A percentile compares a stretch with the other conserved stretches of the same genome.
phyloP scores from a whole-genome alignment of 2,329 filamentous ascomycete genomes.

The Colletotrichum spinosum region DNA sequence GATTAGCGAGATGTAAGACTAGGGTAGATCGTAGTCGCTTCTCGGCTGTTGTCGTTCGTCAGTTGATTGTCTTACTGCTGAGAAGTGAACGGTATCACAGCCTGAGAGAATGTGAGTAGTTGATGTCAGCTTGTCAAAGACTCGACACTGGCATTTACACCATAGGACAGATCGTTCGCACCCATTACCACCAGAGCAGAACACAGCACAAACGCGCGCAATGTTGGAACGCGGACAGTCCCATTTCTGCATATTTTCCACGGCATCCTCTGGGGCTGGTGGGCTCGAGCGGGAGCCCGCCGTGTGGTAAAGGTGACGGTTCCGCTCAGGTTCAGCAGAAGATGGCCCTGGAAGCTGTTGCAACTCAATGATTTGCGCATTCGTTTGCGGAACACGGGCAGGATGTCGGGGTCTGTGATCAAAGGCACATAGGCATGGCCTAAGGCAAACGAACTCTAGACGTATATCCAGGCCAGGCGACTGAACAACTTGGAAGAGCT shows the following conservation, averaged over 20 bases:
- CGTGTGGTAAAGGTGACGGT: background rate
- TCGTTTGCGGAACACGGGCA: background rate
- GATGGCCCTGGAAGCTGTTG: background rate
- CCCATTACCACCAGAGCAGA: conserved; percentile 75
- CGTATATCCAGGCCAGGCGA: too few relatives aligned
- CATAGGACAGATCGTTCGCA: conserved; percentile 76
- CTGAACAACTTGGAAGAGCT: too few relatives aligned
- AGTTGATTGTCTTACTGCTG: background rate
- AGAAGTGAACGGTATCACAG: conserved; percentile 46
- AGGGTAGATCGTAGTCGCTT: conserved; percentile 68
- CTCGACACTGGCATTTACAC: conserved; percentile 46
- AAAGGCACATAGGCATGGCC: background rate
- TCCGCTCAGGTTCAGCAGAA: background rate
- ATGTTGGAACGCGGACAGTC: conserved; percentile 69
- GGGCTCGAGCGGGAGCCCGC: too few relatives aligned
- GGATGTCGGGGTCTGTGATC: background rate
- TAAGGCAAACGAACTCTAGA: background rate
- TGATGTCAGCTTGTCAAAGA: background rate
- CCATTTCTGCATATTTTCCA: conserved; percentile 64
- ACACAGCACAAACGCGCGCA: conserved; percentile 67
- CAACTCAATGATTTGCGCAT: conserved; percentile 5
- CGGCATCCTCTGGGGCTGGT: conserved; percentile 1
- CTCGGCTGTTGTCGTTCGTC: background rate
- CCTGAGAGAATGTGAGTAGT: conserved; percentile 38
- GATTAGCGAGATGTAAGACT: conserved; percentile 72